phyloP scores from a whole-genome alignment of 371 early-diverging fungal species.

The Mucor sp. region DNA sequence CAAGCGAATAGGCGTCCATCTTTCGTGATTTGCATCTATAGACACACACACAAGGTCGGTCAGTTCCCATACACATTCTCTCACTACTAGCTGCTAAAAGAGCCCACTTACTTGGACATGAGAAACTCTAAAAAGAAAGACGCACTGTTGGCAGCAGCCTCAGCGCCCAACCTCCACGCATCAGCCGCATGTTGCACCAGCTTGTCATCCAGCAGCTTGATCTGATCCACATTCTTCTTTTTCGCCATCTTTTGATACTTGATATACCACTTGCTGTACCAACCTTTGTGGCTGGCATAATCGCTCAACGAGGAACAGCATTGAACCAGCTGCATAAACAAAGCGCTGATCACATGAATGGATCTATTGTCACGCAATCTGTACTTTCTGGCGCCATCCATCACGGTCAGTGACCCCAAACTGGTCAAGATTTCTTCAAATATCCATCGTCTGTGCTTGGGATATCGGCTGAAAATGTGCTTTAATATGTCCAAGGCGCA shows the following conservation, averaged over 20 bases:
- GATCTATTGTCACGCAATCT: conserved; percentile 65
- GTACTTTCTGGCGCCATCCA: conserved; percentile 57
- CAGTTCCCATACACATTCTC: neutral
- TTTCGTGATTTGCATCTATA: conserved; percentile 59
- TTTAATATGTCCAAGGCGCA: conserved; percentile 50
- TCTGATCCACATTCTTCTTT: conserved; percentile 26
- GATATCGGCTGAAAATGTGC: conserved; percentile 63
- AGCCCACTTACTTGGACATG: conserved; percentile 48
- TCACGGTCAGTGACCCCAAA: conserved; percentile 62
- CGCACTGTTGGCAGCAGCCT: conserved; percentile 63
- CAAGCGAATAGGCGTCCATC: conserved; percentile 50
- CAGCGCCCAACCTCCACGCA: conserved; percentile 44
- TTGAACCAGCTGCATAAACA: conserved; percentile 84
- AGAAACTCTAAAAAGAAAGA: conserved; percentile 68
- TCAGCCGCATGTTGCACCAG: conserved; percentile 22
- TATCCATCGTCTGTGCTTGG: conserved; percentile 75
- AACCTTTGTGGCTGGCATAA: conserved; percentile 21
- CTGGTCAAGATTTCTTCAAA: conserved; percentile 83
- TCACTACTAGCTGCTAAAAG: too few species aligned
- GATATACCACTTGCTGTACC: conserved; percentile 38
- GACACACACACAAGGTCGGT: too few species aligned
- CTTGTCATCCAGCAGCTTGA: conserved; percentile 22
- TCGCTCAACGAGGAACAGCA: conserved; percentile 53
- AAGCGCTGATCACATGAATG: conserved; percentile 77
- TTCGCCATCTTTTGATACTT: conserved; percentile 34